These are phyloP conservation scores for Teratosphaeriaceae sp. DNA, from an alignment of 2,329 filamentous ascomycete species.

Conservation along the genomic window DNA sequence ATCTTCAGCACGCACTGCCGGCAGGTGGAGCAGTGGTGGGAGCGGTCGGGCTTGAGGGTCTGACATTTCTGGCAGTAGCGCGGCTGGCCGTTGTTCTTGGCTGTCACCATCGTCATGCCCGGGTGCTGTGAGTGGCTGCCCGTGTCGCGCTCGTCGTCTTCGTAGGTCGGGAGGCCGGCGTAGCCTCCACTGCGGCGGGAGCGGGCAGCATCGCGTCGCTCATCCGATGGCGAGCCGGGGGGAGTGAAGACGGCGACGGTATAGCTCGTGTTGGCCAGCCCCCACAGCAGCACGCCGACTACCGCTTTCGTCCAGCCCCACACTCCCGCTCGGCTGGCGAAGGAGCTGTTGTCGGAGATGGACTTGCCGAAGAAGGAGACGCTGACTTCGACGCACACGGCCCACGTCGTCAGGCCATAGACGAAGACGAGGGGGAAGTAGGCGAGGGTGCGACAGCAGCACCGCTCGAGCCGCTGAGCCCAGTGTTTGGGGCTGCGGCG, in stretches of 20 bases:
- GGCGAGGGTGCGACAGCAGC: constrained; percentile 69
- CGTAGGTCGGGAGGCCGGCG: constrained; percentile 71
- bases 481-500: constrained; percentile 34
- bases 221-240: constrained; percentile 61
- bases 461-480: constrained; percentile 69
- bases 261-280: constrained; percentile 81
- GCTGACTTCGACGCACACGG: constrained; percentile 74
- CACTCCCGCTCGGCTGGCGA: constrained; percentile 9
- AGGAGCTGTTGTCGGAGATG: background rate
- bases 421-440: constrained; percentile 89
- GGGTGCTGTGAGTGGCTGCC: no score
- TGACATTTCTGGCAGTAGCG: constrained; percentile 98
- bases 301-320: constrained; percentile 35
- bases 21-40: constrained; percentile 96
- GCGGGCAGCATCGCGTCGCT: constrained; percentile 19
- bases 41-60: constrained; percentile 85
- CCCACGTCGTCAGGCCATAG: constrained; percentile 88
- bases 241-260: constrained; percentile 88
- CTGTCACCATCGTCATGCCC: constrained; percentile 65
- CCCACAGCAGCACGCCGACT: constrained; percentile 64
- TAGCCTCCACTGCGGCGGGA: constrained; percentile 49
- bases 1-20: constrained; percentile 94
- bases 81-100: constrained; percentile 74
- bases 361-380: constrained; percentile 34
- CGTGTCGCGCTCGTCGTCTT: constrained; percentile 32